A percentile compares a stretch with the other conserved stretches of the same genome.
These are phyloP conservation scores for Diphasiastrum complanatum DNA, from an alignment of 83 land plant species.

Conservation along the genomic window DNA sequence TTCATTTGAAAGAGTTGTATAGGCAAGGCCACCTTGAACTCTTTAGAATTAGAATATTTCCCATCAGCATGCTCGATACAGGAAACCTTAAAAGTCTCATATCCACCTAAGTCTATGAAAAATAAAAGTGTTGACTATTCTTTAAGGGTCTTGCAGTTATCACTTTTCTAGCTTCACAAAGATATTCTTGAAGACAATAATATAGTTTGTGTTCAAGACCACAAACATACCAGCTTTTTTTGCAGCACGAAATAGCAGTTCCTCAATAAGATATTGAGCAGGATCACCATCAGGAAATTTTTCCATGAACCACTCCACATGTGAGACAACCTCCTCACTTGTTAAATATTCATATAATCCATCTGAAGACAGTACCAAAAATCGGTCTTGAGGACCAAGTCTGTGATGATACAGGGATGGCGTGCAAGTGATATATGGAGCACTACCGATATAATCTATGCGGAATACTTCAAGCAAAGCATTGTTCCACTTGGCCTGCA, in stretches of 20 bases:
- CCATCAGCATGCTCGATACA: too few relatives aligned
- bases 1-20: too few relatives aligned
- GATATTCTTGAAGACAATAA: too few relatives aligned
- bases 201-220: too few relatives aligned
- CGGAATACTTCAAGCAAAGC: constrained; percentile 92
- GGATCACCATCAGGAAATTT: constrained; percentile 93
- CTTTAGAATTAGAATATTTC: too few relatives aligned
- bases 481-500: constrained; percentile 91
- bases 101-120: too few relatives aligned
- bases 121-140: too few relatives aligned
- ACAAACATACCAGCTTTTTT: constrained; percentile 85
- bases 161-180: too few relatives aligned
- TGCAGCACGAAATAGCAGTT: constrained; percentile 94
- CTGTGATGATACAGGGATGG: constrained; percentile 81
- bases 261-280: constrained; percentile 94
- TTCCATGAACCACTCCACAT: constrained; percentile 82
- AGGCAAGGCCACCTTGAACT: too few relatives aligned
- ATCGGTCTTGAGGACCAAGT: constrained; percentile 77
- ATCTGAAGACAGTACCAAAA: constrained; percentile 88
- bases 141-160: too few relatives aligned
- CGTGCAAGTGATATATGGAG: constrained; percentile 73
- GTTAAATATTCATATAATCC: constrained; percentile 94
- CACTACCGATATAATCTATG: constrained; percentile 69
- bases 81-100: too few relatives aligned
- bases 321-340: constrained; percentile 87